Evolutionary conservation across 2,329 filamentous ascomycete species (phyloP), one percentile per base, ranked within the genome.

Genomic region (Triangularia setosa): DNA sequence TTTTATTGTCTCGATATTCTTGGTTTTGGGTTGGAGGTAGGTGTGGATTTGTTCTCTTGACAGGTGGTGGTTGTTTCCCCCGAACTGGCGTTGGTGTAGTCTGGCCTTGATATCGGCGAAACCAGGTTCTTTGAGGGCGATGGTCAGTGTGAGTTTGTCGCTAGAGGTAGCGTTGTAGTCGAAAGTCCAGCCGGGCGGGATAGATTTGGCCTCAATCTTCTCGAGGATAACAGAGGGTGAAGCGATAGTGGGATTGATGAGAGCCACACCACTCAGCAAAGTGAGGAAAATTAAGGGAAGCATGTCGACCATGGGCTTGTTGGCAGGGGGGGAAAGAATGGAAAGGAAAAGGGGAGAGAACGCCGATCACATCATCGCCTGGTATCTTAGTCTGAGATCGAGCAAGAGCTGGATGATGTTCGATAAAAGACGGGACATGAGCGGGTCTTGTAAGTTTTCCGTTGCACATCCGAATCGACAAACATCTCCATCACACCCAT

Each of bases 1-100:
- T 5, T 76, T 64, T 3, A 84, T 79, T 0, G 70, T 66, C 9
- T 75, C 63, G 8, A 79, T 73, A 6, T 78, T 74, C 2, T 72
- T 65, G 1, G 71, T 61, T 8, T 73, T 71, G 0, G 80, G 77
- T 8, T 71, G 67, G 48, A 79, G 76, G 58, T 80, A 76, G 4
- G 69, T 64, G 0, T 71, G 68, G 2, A 79, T 72, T 30, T 83
- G 75, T 4, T 74, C 71, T 7, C 70, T 67, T 0, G 75, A 76
- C 8, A 83, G 71, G 62, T 79, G 75, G 35, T 73, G 60, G 23
- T 40, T 25, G 1, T 70, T 66, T 2, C 40, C 40, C n/a, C 40
- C 40, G 40, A 71, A 63, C 58, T 69, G 70, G 21, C 66, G 68
- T 48, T 69, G 68, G 25, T 68, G 53, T 4, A 76, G 70, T 25